Percentiles rank a stretch among this genome's conserved stretches.
Conservation (phyloP, 2,329 filamentous ascomycete species). For the Fusarium sp. region DNA sequence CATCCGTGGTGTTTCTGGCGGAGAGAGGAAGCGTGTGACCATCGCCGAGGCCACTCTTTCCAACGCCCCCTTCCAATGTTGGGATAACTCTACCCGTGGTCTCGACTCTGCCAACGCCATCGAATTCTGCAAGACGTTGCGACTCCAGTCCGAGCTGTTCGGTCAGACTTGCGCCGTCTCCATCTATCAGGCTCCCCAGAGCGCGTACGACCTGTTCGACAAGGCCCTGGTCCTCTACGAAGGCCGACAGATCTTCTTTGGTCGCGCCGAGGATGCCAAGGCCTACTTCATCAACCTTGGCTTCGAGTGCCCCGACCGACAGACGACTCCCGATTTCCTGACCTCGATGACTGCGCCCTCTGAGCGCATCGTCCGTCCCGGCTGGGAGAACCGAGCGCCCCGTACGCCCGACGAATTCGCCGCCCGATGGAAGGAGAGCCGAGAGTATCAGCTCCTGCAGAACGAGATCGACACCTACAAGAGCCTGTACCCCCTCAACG, state of each 20-base stretch:
- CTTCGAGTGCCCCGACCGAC: conserved; percentile 70
- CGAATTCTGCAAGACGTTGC: conserved; percentile 44
- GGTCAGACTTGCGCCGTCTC: conserved; percentile 43
- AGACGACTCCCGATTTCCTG: conserved; percentile 74
- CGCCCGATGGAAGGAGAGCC: conserved; percentile 48
- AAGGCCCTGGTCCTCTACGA: conserved; percentile 76
- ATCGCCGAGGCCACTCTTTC: conserved; percentile 77
- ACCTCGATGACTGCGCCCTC: conserved; percentile 62
- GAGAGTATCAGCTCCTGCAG: conserved; percentile 25
- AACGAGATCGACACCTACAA: conserved; percentile 49
- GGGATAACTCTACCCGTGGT: conserved; percentile 49
- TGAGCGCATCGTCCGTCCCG: conserved; percentile 49
- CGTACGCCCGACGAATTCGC: conserved; percentile 55
- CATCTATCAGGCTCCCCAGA: conserved; percentile 73
- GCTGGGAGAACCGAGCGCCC: conserved; percentile 50
- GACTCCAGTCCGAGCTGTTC: conserved; percentile 43
- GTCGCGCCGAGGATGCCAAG: conserved; percentile 66
- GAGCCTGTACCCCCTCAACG: conserved; percentile 41
- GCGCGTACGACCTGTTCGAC: conserved; percentile 72
- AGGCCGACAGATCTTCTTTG: conserved; percentile 76
- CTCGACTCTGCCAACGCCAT: conserved; percentile 46
- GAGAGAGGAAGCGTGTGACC: conserved; percentile 81
- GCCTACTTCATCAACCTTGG: conserved; percentile 72
- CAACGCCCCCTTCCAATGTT: conserved; percentile 55
- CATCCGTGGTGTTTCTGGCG: conserved; percentile 79